Evolutionary conservation across 2,329 filamentous ascomycete genomes (phyloP).

Genomic region (Penicillium sp.): DNA sequence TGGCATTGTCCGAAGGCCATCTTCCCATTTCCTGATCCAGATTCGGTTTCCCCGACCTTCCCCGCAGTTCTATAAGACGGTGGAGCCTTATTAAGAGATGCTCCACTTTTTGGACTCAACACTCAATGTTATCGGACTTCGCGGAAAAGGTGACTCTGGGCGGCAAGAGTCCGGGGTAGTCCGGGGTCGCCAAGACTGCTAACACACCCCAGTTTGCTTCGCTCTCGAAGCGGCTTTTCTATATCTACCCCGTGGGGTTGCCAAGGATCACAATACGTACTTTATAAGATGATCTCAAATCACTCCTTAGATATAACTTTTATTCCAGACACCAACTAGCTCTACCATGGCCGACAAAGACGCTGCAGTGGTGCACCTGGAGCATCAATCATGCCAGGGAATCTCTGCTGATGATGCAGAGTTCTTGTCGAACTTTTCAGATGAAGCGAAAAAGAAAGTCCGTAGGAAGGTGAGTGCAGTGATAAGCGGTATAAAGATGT

Average conservation of each 20-base stretch:
- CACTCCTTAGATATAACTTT: not conserved
- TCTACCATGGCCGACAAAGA: slow-evolving; percentile 8
- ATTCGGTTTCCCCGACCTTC: slow-evolving; percentile 6
- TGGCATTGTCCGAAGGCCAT: slow-evolving; percentile 1
- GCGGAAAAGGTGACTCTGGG: not conserved
- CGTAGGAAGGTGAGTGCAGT: slow-evolving; percentile 15
- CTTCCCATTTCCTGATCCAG: slow-evolving; percentile 4
- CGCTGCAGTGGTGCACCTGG: slow-evolving; percentile 12
- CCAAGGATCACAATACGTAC: not conserved
- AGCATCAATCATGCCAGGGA: slow-evolving; percentile 5
- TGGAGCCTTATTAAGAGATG: not conserved
- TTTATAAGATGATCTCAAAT: not conserved
- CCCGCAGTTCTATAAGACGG: not conserved
- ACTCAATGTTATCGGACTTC: not conserved
- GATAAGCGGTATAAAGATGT: not conserved
- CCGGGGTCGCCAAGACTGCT: not conserved
- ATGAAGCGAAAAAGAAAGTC: slow-evolving; percentile 22
- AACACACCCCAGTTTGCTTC: not conserved
- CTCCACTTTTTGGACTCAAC: not conserved
- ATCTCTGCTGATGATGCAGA: slow-evolving; percentile 27
- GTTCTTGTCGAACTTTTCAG: slow-evolving; percentile 27
- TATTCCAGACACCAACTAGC: not conserved
- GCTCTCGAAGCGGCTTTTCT: not conserved
- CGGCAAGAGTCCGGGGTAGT: slow-evolving; percentile 3
- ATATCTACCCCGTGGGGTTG: not conserved